A percentile compares a stretch with the other conserved stretches of the same genome.
phyloP scores from a whole-genome alignment of 2,329 filamentous ascomycete genomes.

The Venturia aucupariae region DNA sequence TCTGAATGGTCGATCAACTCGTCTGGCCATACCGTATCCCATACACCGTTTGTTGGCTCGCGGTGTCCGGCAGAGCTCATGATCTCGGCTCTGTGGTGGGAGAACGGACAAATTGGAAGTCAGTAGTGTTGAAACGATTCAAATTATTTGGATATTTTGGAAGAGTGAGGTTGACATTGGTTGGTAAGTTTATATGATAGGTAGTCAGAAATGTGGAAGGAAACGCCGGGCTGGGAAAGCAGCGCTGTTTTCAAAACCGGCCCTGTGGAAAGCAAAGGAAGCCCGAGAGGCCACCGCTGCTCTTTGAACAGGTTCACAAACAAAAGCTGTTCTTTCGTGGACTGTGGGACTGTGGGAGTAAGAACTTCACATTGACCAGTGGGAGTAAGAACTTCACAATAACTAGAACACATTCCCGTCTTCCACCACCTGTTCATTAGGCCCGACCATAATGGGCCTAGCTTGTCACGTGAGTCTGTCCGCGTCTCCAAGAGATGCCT shows the following conservation, averaged over 20 bases:
- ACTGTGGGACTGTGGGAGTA: too few species aligned
- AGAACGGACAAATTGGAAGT: background rate
- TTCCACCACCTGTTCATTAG: too few species aligned
- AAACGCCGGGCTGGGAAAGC: background rate
- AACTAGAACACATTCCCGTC: too few species aligned
- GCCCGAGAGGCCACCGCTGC: background rate
- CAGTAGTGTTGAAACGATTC: background rate
- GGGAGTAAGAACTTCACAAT: too few species aligned
- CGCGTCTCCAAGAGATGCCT: too few species aligned
- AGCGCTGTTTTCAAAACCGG: background rate
- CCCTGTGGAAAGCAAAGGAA: background rate
- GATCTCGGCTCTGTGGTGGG: background rate
- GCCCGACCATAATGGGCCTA: too few species aligned
- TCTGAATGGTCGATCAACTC: conserved; percentile 2
- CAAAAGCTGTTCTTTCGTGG: too few species aligned
- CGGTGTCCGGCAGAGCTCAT: background rate
- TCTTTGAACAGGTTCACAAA: too few species aligned
- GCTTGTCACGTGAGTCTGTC: too few species aligned
- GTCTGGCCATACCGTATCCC: background rate
- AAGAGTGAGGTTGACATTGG: background rate
- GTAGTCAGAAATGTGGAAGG: background rate
- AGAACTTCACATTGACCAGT: too few species aligned
- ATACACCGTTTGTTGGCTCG: background rate
- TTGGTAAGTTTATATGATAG: background rate
- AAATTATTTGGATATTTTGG: background rate